Conservation (phyloP, 1,284 basidiomycete genomes). For the Sporisorium graminicola region DNA sequence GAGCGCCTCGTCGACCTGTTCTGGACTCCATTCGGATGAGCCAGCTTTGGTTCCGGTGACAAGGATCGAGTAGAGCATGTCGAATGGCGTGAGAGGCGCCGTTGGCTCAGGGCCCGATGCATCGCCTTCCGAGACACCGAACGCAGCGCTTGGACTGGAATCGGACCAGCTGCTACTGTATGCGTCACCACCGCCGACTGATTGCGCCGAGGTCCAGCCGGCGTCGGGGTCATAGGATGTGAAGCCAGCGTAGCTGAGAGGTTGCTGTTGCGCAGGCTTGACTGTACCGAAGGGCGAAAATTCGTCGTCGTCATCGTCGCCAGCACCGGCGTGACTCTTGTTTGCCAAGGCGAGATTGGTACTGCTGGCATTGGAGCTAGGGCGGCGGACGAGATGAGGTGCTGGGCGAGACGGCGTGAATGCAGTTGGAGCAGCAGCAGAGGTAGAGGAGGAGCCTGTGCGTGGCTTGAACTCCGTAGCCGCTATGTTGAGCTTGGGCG, state of each 20-base stretch:
- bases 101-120: constrained; percentile 74
- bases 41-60: constrained; percentile 53
- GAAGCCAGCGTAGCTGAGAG: constrained; percentile 38
- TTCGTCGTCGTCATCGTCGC: constrained; percentile 74
- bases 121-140: constrained; percentile 17
- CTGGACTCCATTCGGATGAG: constrained; percentile 75
- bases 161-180: constrained; percentile 15
- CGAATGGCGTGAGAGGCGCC: constrained; percentile 87
- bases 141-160: not conserved
- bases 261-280: constrained; percentile 32
- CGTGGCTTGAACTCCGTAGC: constrained; percentile 64
- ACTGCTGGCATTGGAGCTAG: constrained; percentile 52
- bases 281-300: constrained; percentile 73
- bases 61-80: constrained; percentile 93
- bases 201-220: constrained; percentile 34
- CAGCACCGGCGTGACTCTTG: constrained; percentile 56
- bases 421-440: constrained; percentile 11
- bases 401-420: constrained; percentile 39
- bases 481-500: constrained; percentile 63
- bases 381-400: constrained; percentile 31
- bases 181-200: constrained; percentile 5
- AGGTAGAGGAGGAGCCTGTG: constrained; percentile 19
- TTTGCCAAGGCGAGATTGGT: constrained; percentile 53
- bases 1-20: constrained; percentile 92
- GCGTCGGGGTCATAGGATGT: constrained; percentile 33